Conservation (phyloP, 305 asterid genomes). For the Withania somnifera region DNA sequence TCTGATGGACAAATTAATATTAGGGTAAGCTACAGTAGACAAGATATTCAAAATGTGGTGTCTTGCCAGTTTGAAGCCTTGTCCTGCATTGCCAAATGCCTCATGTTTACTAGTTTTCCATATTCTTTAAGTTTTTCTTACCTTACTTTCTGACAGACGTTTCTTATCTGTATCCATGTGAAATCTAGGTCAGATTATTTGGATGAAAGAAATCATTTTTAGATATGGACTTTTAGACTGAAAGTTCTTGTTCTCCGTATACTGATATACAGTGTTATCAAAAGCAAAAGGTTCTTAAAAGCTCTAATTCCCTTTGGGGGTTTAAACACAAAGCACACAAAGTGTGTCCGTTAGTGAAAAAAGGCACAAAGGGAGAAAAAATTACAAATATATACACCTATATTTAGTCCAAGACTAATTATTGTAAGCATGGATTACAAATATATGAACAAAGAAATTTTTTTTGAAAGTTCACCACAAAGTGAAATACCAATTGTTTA, state of each 20-base stretch:
- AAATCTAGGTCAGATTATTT: not conserved
- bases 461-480: no score
- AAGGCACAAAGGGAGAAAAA: no score
- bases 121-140: not conserved
- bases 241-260: not conserved
- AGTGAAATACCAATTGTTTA: no score
- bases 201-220: not conserved
- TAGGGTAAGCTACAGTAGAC: constrained; percentile 47
- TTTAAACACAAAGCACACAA: no score
- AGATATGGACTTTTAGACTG: not conserved
- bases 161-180: not conserved
- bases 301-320: no score
- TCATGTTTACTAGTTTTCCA: not conserved
- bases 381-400: no score
- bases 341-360: no score
- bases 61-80: not conserved
- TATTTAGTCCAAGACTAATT: no score
- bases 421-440: no score
- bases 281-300: no score
- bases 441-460: no score
- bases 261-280: not conserved
- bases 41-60: not conserved
- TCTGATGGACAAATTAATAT: constrained; percentile 74
- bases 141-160: not conserved
- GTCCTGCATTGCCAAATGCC: not conserved